These are phyloP conservation scores for Xerocomus brunneocitrinus DNA, from an alignment of 768 basidiomycete genomes.

Conservation along the genomic window DNA sequence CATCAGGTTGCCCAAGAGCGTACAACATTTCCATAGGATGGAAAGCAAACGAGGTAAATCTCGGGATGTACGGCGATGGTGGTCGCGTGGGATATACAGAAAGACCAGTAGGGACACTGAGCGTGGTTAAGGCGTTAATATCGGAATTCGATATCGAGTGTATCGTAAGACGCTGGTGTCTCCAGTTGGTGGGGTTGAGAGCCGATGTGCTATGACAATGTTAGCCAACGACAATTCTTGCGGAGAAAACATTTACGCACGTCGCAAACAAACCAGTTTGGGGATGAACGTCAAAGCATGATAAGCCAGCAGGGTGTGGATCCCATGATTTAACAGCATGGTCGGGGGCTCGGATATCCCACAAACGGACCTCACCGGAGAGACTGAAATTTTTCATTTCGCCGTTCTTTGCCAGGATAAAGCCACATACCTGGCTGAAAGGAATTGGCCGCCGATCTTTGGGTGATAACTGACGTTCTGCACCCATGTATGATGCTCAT, in stretches of 20 bases:
- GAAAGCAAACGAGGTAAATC: conserved; percentile 65
- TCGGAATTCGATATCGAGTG: conserved; percentile 46
- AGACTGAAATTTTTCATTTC: conserved; percentile 44
- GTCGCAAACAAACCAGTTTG: conserved; percentile 79
- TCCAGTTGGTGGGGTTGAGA: conserved; percentile 56
- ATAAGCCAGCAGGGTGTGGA: conserved; percentile 64
- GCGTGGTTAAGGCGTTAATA: conserved; percentile 34
- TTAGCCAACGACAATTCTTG: conserved; percentile 1
- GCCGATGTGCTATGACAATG: conserved; percentile 48
- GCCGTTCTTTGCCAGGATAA: neutral
- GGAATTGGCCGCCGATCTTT: conserved; percentile 57
- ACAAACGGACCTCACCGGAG: conserved; percentile 86
- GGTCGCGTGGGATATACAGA: conserved; percentile 50
- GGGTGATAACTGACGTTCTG: conserved; percentile 88
- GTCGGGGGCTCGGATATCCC: conserved; percentile 76
- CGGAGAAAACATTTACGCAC: conserved; percentile 42
- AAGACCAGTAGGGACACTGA: conserved; percentile 52
- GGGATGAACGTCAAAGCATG: conserved; percentile 84
- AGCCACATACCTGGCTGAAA: conserved; percentile 74
- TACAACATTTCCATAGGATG: conserved; percentile 87
- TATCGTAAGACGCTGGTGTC: conserved; percentile 58
- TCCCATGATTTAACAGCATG: conserved; percentile 59
- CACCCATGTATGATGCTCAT: conserved; percentile 82
- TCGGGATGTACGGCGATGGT: conserved; percentile 57
- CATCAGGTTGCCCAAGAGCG: conserved; percentile 69